Base-by-base conservation (phyloP, 73 alveolate species). In the Effrenium voratum region DNA sequence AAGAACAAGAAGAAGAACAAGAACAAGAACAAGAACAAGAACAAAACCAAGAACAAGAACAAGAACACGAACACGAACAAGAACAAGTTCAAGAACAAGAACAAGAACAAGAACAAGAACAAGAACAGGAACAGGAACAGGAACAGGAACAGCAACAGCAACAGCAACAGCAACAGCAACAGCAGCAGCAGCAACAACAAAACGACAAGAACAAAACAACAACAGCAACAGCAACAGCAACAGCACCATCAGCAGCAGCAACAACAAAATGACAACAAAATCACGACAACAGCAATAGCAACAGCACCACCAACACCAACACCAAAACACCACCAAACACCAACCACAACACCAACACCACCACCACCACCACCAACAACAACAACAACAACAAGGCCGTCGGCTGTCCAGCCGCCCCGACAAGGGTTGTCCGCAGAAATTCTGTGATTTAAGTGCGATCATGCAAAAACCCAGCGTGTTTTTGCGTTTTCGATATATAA, bases 71-170 rank as follows among this genome's bases (percentile, higher is more conserved):
- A 28, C 13, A 66, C 10, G 41, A 66, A 28, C 38, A n/a, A 66
- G 80, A 66, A n/a, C 6, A 66, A n/a, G 41, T 12, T 10, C 13
- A n/a, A 66, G 80, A 66, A n/a, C 38, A 57, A 80, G 55, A 75
- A 34, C 44, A 60, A 80, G 50, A 40, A 49, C 72, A 40, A 73
- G 76, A 43, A 79, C 46, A 79, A 79, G 60, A 79, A 38, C 80
- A 66, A 52, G 26, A 52, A 52, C 63, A n/a, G n/a, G n/a, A n/a
- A n/a, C n/a, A n/a, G n/a, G n/a, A 52, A 52, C 63, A 19, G 19
- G 63, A 52, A 52, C 26, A 52, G 63, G 26, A 52, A 52, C 63
- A 52, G 26, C 63, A 19, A 19, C 63, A 52, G 63, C 63, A 52
- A 19, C 63, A 52, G 19, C 63, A 52, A 52, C 63, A 52, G 63